A percentile compares a stretch with the other conserved stretches of the same genome.
phyloP scores from a whole-genome alignment of 495 filamentous ascomycete genomes.

The Hyaloscypha hepaticicola region DNA sequence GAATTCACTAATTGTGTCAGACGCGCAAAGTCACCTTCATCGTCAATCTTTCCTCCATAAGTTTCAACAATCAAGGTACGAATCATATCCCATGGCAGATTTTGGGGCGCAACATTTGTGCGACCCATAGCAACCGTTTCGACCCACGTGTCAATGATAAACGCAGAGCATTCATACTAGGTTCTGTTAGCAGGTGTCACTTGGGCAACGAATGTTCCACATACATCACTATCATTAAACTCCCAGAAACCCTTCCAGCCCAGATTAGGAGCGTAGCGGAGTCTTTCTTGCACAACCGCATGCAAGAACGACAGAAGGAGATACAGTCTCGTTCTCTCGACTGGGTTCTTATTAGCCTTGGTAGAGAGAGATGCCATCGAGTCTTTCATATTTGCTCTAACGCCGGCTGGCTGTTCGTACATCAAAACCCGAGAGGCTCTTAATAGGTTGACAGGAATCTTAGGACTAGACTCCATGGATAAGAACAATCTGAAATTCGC shows the following conservation, averaged over 20 bases:
- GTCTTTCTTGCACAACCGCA: constrained; percentile 91
- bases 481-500: constrained; percentile 93
- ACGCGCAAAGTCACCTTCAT: constrained; percentile 77
- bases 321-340: constrained; percentile 89
- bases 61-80: constrained; percentile 87
- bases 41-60: constrained; percentile 97
- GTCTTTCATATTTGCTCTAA: constrained; percentile 98
- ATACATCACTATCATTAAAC: constrained; percentile 98
- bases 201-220: constrained; percentile 36
- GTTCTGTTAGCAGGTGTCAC: constrained; percentile 35
- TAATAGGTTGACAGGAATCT: constrained; percentile 95
- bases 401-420: constrained; percentile 97
- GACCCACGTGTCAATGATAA: constrained; percentile 95
- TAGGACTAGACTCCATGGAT: constrained; percentile 95
- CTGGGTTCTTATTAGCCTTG: constrained; percentile 76
- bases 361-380: constrained; percentile 79
- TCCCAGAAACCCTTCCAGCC: constrained; percentile 99
- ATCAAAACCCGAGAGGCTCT: constrained; percentile 92
- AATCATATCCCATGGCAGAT: constrained; percentile 97
- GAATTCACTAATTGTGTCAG: constrained; percentile 68
- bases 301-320: constrained; percentile 92
- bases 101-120: constrained; percentile 87
- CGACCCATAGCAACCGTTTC: constrained; percentile 76
- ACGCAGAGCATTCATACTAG: constrained; percentile 95
- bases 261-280: constrained; percentile 91